Base-by-base conservation (phyloP, 306 rosid genomes). In the Glycine latifolia region DNA sequence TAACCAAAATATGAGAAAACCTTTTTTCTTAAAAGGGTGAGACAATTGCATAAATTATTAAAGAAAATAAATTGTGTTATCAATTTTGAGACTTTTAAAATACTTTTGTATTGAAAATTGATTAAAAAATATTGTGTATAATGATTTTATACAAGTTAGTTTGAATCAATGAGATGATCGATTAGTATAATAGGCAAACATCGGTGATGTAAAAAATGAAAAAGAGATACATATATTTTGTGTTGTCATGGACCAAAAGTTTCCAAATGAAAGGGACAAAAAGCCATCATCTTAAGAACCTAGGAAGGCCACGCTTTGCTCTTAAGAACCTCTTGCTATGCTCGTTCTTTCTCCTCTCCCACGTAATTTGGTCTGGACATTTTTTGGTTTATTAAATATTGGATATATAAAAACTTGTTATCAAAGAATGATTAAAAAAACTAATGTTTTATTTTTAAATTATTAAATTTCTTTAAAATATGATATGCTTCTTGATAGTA, bases 191-290 rank as follows among this genome's bases (percentile, higher is more conserved):
- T 11, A 33, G 33, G 9, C 1, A 33, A 14, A 10, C 15, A 35
- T 2, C 0, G 17, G 44, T 62, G 46, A 12, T 33, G 10, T 33
- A 0, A 56, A 54, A n/a, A 54, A 54, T 14, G 47, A 43, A 7
- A 6, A 41, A n/a, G n/a, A 10, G 39, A 10, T 7, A 65, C 49
- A 17, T 56, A 71, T 8, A 8, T 10, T 10, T 55, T 74, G 66
- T 37, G 39, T 67, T 54, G 37, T 52, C 13, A 54, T 13, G 83
- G 75, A 33, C 56, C 65, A 60, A 74, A 82, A 62, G 69, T 81
- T 53, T 89, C 84, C 89, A 89, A 89, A 84, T 73, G 83, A 86
- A 89, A 77, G 80, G 65, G 90, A 88, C 94, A 88, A 85, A 79
- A 79, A 52, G 60, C 52, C 80, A 75, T 72, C 86, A 84, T 80